Percentiles rank a stretch among this genome's conserved stretches.
Evolutionary conservation across 805 yeast species (phyloP).

Genomic region (Maudiozyma barnettii): DNA sequence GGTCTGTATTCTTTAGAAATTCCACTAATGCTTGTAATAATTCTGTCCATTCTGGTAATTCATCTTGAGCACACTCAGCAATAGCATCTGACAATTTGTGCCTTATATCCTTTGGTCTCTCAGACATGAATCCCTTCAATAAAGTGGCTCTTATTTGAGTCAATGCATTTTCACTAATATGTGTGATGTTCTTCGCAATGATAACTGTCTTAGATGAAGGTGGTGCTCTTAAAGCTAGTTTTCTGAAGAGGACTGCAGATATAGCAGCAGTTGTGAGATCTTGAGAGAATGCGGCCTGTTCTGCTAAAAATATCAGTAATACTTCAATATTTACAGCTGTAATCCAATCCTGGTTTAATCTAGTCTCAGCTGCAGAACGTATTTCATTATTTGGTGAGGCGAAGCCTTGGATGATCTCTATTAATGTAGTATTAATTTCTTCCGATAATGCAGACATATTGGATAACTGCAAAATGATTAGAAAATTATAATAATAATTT

Average conservation of each 20-base stretch:
- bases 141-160: conserved; percentile 55
- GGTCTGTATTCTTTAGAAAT: conserved; percentile 47
- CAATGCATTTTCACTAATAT: conserved; percentile 48
- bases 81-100: conserved; percentile 92
- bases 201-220: conserved; percentile 46
- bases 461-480: background rate
- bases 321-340: conserved; percentile 55
- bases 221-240: conserved; percentile 76
- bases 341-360: conserved; percentile 70
- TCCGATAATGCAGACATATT: conserved; percentile 44
- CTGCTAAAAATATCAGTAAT: conserved; percentile 68
- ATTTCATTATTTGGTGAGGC: conserved; percentile 68
- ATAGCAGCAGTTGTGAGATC: conserved; percentile 55
- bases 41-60: conserved; percentile 62
- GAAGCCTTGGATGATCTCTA: conserved; percentile 52
- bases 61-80: conserved; percentile 79
- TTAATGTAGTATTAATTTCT: conserved; percentile 47
- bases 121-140: conserved; percentile 62
- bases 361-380: conserved; percentile 71
- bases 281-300: conserved; percentile 60
- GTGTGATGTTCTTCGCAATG: conserved; percentile 71
- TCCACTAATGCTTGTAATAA: conserved; percentile 63
- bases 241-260: conserved; percentile 81
- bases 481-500: too few species aligned
- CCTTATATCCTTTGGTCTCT: conserved; percentile 66